Conservation (phyloP, 805 yeast genomes). For the Helenozyma baotianmanensis region DNA sequence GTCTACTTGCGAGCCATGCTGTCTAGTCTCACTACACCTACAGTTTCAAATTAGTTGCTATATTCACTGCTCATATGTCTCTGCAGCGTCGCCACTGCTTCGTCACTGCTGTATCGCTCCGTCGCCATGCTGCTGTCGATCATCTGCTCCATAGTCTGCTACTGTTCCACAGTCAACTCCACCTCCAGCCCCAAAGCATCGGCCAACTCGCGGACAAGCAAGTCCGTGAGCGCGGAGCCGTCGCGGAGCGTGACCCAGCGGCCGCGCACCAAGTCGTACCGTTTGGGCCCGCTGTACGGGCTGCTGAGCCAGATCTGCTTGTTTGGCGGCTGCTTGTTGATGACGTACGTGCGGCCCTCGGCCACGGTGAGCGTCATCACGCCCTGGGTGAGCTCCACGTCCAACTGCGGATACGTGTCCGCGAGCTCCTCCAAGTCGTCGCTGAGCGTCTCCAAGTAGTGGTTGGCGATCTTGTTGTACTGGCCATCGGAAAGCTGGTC, state of each 20-base stretch:
- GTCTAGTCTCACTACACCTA: too few relatives aligned
- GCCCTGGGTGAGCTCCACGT: conserved; percentile 79
- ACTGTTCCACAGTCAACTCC: conserved; percentile 10
- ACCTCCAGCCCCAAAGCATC: conserved; percentile 21
- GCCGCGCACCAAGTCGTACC: conserved; percentile 61
- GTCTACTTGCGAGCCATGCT: too few relatives aligned
- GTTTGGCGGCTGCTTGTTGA: conserved; percentile 96
- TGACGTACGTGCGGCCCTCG: conserved; percentile 77
- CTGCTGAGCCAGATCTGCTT: conserved; percentile 95
- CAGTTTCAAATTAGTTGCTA: too few relatives aligned
- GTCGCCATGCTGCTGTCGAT: too few relatives aligned
- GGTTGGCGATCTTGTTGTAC: conserved; percentile 63
- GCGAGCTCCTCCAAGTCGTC: conserved; percentile 65
- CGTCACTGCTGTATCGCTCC: too few relatives aligned
- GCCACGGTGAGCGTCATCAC: conserved; percentile 74
- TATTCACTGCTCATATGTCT: too few relatives aligned
- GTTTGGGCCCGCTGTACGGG: conserved; percentile 89
- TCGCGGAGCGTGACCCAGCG: conserved; percentile 82
- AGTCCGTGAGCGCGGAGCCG: conserved; percentile 28
- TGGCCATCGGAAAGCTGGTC: conserved; percentile 42
- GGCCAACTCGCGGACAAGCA: conserved; percentile 30
- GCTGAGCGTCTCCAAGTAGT: conserved; percentile 62
- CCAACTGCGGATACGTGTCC: conserved; percentile 60
- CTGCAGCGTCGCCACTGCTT: too few relatives aligned
- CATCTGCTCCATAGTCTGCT: too few relatives aligned